A percentile compares a stretch with the other conserved stretches of the same genome.
phyloP scores from a whole-genome alignment of 441 rosid genomes.

The Euphorbia schlechtendalii region DNA sequence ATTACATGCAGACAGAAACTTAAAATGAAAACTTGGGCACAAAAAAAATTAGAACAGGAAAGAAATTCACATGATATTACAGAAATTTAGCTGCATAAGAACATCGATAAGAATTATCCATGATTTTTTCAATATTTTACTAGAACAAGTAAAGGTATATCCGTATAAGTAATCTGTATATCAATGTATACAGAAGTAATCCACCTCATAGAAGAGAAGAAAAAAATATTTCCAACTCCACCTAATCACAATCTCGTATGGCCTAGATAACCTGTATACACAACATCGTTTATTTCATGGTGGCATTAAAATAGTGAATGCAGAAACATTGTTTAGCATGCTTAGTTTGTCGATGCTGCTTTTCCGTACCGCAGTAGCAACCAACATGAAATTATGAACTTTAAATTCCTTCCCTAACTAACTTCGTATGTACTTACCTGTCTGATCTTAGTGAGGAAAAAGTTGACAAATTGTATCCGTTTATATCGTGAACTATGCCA shows the following conservation, averaged over 20 bases:
- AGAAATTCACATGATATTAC: not conserved
- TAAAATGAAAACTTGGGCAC: slow-evolving; percentile 3
- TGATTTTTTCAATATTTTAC: too few species aligned
- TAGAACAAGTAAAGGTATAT: too few species aligned
- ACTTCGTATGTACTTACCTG: too few species aligned
- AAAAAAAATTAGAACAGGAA: not conserved
- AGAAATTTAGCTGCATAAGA: not conserved
- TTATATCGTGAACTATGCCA: not conserved
- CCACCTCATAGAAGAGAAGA: not conserved
- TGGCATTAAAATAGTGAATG: too few species aligned
- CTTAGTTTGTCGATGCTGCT: too few species aligned
- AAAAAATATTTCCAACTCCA: too few species aligned
- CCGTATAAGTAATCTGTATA: not conserved
- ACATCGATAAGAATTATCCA: too few species aligned
- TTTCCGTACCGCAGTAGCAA: too few species aligned
- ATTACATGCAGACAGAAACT: slow-evolving; percentile 17
- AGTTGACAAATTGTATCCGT: too few species aligned
- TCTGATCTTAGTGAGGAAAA: too few species aligned
- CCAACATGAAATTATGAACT: not conserved
- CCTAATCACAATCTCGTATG: not conserved
- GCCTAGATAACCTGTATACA: not conserved
- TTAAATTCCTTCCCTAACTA: too few species aligned
- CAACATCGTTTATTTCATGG: not conserved
- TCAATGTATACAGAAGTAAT: not conserved
- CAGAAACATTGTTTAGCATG: too few species aligned